Conservation (phyloP, 306 rosid species). For the Prinsepia uniflora region DNA sequence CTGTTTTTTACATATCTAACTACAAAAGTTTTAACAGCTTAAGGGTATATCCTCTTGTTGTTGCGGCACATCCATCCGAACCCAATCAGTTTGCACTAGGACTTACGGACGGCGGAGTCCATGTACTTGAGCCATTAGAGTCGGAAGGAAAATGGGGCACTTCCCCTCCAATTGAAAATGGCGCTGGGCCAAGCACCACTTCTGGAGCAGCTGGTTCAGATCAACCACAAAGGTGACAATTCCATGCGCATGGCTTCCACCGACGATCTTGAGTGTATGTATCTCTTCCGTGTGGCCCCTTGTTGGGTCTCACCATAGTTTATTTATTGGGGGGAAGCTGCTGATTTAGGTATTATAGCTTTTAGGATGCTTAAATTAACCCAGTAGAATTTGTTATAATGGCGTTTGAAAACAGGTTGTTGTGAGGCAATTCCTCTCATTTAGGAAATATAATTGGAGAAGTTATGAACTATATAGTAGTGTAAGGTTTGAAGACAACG, state of each 20-base stretch:
- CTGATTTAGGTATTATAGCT: conserved; percentile 49
- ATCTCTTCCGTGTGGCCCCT: conserved; percentile 41
- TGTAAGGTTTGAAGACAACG: conserved; percentile 34
- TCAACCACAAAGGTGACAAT: conserved; percentile 72
- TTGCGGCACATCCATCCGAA: conserved; percentile 96
- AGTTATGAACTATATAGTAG: conserved; percentile 23
- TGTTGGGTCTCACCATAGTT: conserved; percentile 40
- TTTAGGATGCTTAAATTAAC: conserved; percentile 53
- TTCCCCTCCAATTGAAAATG: conserved; percentile 81
- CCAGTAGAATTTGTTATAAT: conserved; percentile 31
- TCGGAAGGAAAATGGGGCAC: conserved; percentile 97
- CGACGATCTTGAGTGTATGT: conserved; percentile 36
- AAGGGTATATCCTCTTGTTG: conserved; percentile 73
- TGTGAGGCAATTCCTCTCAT: conserved; percentile 33
- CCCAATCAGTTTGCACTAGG: conserved; percentile 94
- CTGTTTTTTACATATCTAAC: conserved; percentile 3
- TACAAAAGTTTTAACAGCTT: conserved; percentile 43
- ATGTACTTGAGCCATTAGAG: conserved; percentile 86
- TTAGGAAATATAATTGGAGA: conserved; percentile 32
- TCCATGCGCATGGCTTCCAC: conserved; percentile 26
- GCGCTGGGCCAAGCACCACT: conserved; percentile 80
- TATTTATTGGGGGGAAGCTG: conserved; percentile 48
- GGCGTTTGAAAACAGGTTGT: conserved; percentile 38
- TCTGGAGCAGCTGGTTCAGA: conserved; percentile 62
- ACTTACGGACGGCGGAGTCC: conserved; percentile 87